Evolutionary conservation across 2,329 filamentous ascomycete species (phyloP).

Genomic region (Colletotrichum acutatum): DNA sequence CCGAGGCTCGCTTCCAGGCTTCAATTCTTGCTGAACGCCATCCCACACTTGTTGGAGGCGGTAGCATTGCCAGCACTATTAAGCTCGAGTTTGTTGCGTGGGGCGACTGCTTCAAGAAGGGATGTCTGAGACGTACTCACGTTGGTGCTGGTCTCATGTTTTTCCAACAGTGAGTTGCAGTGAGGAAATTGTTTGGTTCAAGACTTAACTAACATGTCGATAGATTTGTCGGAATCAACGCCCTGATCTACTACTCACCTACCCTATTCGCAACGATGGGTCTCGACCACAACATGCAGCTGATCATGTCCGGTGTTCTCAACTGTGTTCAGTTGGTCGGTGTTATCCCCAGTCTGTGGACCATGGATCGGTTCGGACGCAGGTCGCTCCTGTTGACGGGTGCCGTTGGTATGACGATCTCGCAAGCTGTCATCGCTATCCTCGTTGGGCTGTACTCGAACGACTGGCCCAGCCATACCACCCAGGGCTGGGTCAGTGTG

Average conservation of each 20-base stretch:
- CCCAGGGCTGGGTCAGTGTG: conserved; percentile 66
- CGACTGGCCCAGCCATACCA: conserved; percentile 57
- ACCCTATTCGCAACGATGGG: conserved; percentile 55
- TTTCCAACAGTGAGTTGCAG: conserved; percentile 57
- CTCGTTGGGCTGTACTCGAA: conserved; percentile 60
- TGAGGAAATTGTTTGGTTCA: too few relatives aligned
- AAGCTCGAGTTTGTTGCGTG: conserved; percentile 60
- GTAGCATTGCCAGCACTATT: conserved; percentile 46
- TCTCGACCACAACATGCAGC: conserved; percentile 46
- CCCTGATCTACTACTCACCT: conserved; percentile 59
- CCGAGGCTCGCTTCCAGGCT: conserved; percentile 32
- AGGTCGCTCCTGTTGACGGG: conserved; percentile 56
- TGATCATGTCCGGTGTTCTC: conserved; percentile 53
- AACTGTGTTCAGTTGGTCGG: conserved; percentile 58
- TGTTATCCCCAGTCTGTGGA: conserved; percentile 58
- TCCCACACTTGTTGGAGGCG: conserved; percentile 46
- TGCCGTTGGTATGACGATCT: conserved; percentile 59
- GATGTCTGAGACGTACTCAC: conserved; percentile 56
- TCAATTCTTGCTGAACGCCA: conserved; percentile 44
- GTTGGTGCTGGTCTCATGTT: conserved; percentile 65
- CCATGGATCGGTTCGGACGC: conserved; percentile 59
- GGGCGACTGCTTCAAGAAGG: conserved; percentile 60
- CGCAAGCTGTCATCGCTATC: conserved; percentile 62
- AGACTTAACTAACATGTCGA: too few relatives aligned
- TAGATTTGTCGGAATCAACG: conserved; percentile 35